Conservation (phyloP, 148 eudicot genomes). For the Chenopodium suecicum region DNA sequence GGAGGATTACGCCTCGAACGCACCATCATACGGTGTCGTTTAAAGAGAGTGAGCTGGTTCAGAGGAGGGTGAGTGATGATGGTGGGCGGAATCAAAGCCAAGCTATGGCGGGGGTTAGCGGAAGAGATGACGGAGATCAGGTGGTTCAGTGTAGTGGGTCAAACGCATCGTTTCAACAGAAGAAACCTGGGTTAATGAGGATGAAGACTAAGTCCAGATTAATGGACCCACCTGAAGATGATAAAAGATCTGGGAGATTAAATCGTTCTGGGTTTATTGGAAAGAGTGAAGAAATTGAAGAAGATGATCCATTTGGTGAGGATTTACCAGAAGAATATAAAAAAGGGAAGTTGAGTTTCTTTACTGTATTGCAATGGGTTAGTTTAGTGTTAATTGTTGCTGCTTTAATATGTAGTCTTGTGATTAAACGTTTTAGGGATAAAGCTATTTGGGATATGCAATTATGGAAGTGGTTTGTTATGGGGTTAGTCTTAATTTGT, state of each 20-base stretch:
- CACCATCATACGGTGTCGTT: conserved; percentile 42
- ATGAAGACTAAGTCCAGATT: conserved; percentile 71
- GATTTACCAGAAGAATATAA: conserved; percentile 82
- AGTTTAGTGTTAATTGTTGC: conserved; percentile 60
- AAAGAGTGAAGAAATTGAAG: conserved; percentile 56
- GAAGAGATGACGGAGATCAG: conserved; percentile 36
- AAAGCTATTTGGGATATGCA: conserved; percentile 43
- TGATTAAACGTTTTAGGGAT: conserved; percentile 32
- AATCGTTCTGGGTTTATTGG: conserved; percentile 45
- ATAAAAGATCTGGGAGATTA: conserved; percentile 40
- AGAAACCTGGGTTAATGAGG: conserved; percentile 39
- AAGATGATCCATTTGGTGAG: conserved; percentile 87
- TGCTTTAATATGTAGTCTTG: conserved; percentile 59
- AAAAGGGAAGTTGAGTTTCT: conserved; percentile 44
- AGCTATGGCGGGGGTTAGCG: conserved; percentile 18
- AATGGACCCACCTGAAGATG: conserved; percentile 61
- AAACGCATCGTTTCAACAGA: conserved; percentile 52
- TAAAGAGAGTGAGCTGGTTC: conserved; percentile 35
- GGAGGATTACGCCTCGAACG: conserved; percentile 30
- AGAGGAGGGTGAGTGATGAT: conserved; percentile 10
- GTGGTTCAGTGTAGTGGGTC: conserved; percentile 50
- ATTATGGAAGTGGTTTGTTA: conserved; percentile 75
- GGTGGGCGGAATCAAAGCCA: not conserved
- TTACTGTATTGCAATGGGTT: conserved; percentile 51
- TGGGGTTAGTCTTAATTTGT: conserved; percentile 59